Evolutionary conservation across 176 grass and related monocot genomes (phyloP).

Genomic region (Olyra latifolia): DNA sequence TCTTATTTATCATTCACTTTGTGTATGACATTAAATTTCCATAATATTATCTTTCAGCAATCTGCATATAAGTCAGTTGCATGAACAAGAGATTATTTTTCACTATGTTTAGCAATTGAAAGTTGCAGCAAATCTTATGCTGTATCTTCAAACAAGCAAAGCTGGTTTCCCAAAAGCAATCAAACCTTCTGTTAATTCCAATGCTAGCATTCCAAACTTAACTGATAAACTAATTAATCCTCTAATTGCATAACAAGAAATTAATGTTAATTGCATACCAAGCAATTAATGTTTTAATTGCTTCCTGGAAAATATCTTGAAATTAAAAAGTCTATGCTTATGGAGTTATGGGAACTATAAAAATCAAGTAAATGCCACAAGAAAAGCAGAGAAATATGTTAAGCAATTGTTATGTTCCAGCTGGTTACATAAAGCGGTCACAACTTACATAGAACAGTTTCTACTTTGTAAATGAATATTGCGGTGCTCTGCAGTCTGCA

Average conservation of each 20-base stretch:
- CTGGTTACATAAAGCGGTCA: neutral
- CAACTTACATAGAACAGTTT: neutral
- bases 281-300: neutral
- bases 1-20: neutral
- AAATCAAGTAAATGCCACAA: neutral
- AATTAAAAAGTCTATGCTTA: neutral
- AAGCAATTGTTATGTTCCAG: neutral
- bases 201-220: neutral
- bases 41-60: neutral
- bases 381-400: neutral
- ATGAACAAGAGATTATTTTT: constrained; percentile 3
- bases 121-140: neutral
- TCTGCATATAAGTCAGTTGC: neutral
- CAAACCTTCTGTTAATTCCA: neutral
- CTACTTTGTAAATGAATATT: neutral
- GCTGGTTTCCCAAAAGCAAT: neutral
- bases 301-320: neutral
- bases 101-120: neutral
- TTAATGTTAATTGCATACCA: neutral
- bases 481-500: neutral
- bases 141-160: neutral
- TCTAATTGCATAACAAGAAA: neutral
- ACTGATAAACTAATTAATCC: neutral
- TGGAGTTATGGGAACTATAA: neutral
- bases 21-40: neutral